These are phyloP conservation scores for Suhomyces taliae DNA, from an alignment of 1,139 yeast species.

Conservation along the genomic window DNA sequence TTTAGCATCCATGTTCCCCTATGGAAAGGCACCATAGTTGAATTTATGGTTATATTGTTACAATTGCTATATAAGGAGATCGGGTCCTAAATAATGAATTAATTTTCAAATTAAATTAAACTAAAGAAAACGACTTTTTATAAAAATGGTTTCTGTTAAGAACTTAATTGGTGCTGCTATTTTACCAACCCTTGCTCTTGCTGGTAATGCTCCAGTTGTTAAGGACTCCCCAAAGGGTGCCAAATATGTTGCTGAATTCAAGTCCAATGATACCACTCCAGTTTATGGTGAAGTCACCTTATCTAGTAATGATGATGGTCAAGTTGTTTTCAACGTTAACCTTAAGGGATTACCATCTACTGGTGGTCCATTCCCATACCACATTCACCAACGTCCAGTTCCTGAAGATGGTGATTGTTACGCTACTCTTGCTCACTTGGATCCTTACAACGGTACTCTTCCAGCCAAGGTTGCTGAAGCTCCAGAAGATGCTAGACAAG, in stretches of 20 bases:
- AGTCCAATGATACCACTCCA: constrained; percentile 14
- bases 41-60: background rate
- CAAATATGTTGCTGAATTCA: constrained; percentile 24
- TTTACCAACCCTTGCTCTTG: constrained; percentile 14
- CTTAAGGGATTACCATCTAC: constrained; percentile 32
- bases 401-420: constrained; percentile 43
- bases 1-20: background rate
- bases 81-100: no score
- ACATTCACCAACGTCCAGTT: constrained; percentile 39
- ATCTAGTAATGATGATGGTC: constrained; percentile 31
- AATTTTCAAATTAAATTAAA: background rate
- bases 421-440: constrained; percentile 38
- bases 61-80: background rate
- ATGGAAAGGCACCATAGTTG: background rate
- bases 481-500: constrained; percentile 26
- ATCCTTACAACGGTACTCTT: constrained; percentile 39
- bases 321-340: constrained; percentile 34
- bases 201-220: constrained; percentile 26
- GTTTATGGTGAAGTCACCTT: constrained; percentile 34
- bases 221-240: constrained; percentile 28
- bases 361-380: constrained; percentile 47
- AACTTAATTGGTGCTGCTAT: constrained; percentile 4
- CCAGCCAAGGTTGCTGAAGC: constrained; percentile 23
- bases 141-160: constrained; percentile 9
- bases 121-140: background rate